Percentiles rank a stretch among this genome's conserved stretches.
Conservation (phyloP, 331 rosid genomes). For the Pyracantha coccinea region DNA sequence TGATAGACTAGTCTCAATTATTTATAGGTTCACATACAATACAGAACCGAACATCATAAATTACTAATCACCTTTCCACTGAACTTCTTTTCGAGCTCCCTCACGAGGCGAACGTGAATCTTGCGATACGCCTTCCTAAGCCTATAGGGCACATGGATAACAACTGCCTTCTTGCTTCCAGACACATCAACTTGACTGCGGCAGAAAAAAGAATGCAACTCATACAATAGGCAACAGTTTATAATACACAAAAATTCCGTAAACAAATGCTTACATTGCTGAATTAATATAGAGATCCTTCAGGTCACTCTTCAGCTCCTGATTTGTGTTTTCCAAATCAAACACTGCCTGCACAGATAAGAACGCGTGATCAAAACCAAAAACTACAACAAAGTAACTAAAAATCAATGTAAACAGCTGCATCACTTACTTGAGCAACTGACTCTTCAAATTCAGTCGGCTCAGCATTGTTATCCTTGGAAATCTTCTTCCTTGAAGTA, state of each 20-base stretch:
- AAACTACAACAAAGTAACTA: background rate
- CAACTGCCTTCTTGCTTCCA: slow-evolving; percentile 80
- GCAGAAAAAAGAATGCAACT: background rate
- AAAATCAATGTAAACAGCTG: background rate
- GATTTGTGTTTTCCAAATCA: slow-evolving; percentile 80
- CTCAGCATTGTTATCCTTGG: slow-evolving; percentile 65
- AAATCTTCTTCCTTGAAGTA: slow-evolving; percentile 72
- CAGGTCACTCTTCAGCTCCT: slow-evolving; percentile 80
- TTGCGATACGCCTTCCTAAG: slow-evolving; percentile 77
- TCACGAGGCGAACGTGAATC: slow-evolving; percentile 81
- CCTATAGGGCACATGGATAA: slow-evolving; percentile 71
- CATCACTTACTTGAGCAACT: slow-evolving; percentile 54
- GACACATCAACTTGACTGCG: slow-evolving; percentile 73
- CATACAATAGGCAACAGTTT: background rate
- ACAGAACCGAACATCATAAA: background rate
- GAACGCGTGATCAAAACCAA: background rate
- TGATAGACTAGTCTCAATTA: no score
- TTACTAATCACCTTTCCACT: slow-evolving; percentile 65
- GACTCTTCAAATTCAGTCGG: slow-evolving; percentile 71
- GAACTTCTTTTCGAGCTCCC: slow-evolving; percentile 93
- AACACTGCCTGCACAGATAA: slow-evolving; percentile 56
- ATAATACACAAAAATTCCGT: background rate
- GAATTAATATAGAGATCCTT: slow-evolving; percentile 88
- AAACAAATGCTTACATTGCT: slow-evolving; percentile 49
- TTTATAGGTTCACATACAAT: no score